Evolutionary conservation across 2,329 filamentous ascomycete genomes (phyloP), one percentile per base, ranked within the genome.

Genomic region (Ophiostoma tasmaniense): DNA sequence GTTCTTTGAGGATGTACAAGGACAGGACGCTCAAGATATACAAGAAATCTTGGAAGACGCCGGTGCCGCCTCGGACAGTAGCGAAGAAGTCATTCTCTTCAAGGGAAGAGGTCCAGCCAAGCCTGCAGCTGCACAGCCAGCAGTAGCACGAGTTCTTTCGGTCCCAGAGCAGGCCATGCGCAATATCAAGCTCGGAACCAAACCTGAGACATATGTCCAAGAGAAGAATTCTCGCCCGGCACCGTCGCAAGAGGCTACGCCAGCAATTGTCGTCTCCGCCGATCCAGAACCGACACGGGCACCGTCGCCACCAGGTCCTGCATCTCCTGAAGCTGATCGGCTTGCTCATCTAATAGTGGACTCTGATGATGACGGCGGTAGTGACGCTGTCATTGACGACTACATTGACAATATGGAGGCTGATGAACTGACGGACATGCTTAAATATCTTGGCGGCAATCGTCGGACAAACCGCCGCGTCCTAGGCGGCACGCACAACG

Each of bases 81-180:
- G 89, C 74, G 90, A 91, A 65, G 91, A 97, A 72, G 80, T 92
- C 5, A 87, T 93, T 64, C 74, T 91, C 0, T 92, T 91, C 75
- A 84, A 81, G 75, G 76, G 74, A 69, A 61, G 72, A 67, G 67
- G 30, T 17, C 3, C 20, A 42, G 14, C 4, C 13, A 50, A 33
- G 4, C 33, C 30, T 25, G 22, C 28, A 22, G 10, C 13, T 11
- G 14, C 42, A 20, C 25, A n/a, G 20, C 64, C n/a, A 22, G 33
- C 4, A 37, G 2, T 37, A 14, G 20, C 30, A 37, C 20, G 17
- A 20, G 33, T 64, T 20, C 20, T 33, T 37, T n/a, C 33, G n/a
- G 8, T 37, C 30, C 61, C 30, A 13, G 61, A 64, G 20, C 30
- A 64, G 30, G 20, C 61, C 33, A 22, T 64, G 30, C 61, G 30